Evolutionary conservation across 805 yeast genomes (phyloP).

Genomic region (Schizosaccharomyces lindneri): DNA sequence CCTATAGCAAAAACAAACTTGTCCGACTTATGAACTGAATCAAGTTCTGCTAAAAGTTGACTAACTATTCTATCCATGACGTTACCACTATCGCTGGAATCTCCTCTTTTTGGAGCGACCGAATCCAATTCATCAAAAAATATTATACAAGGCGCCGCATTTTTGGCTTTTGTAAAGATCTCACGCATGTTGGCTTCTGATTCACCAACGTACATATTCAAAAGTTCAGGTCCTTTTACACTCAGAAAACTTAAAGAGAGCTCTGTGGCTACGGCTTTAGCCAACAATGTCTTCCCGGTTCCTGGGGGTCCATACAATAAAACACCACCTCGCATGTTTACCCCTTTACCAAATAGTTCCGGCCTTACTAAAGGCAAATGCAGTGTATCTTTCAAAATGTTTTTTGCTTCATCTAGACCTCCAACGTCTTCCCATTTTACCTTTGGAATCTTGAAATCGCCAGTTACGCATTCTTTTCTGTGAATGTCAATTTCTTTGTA

Average conservation of each 20-base stretch:
- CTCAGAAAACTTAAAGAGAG: conserved; percentile 85
- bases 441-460: conserved; percentile 87
- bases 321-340: conserved; percentile 84
- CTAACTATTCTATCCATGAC: conserved; percentile 97
- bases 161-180: conserved; percentile 83
- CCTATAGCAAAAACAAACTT: conserved; percentile 87
- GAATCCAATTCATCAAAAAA: conserved; percentile 95
- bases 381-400: conserved; percentile 80
- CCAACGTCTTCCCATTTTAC: conserved; percentile 97
- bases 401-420: conserved; percentile 72
- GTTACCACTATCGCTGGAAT: conserved; percentile 96
- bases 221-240: conserved; percentile 88
- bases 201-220: conserved; percentile 96
- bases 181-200: conserved; percentile 90
- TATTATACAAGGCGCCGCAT: conserved; percentile 91
- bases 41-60: conserved; percentile 78
- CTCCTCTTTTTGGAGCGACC: conserved; percentile 94
- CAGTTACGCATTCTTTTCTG: conserved; percentile 14
- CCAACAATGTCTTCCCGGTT: conserved; percentile 84
- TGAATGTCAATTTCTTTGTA: not conserved
- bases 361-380: conserved; percentile 91
- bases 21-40: conserved; percentile 71
- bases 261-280: conserved; percentile 91
- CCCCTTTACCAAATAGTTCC: conserved; percentile 62
- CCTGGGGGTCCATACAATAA: conserved; percentile 97